These are phyloP conservation scores for Calonectria henricotiae DNA, from an alignment of 2,329 filamentous ascomycete genomes.

Conservation along the genomic window DNA sequence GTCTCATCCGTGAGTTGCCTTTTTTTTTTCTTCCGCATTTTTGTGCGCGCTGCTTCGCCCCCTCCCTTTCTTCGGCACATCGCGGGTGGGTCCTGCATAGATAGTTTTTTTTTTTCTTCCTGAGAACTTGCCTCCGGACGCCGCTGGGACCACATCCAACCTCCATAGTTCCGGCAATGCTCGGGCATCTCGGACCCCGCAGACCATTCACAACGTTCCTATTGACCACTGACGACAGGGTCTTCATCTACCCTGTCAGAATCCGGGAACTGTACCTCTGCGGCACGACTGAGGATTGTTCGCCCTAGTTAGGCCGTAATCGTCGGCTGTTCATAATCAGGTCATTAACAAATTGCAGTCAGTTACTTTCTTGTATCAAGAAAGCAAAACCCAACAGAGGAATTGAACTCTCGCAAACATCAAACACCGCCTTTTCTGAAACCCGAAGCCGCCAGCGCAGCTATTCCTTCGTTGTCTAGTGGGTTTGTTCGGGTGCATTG, in stretches of 20 bases:
- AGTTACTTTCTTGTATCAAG: constrained; percentile 23
- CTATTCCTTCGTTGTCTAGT: constrained; percentile 29
- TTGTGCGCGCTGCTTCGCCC: constrained; percentile 11
- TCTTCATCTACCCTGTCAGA: constrained; percentile 22
- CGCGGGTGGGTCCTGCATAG: constrained; percentile 28
- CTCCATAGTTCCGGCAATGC: constrained; percentile 17
- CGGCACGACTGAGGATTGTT: constrained; percentile 8
- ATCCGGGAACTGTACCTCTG: constrained; percentile 13
- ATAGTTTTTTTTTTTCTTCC: constrained; percentile 1
- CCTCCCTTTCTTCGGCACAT: constrained; percentile 9
- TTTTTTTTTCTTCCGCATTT: constrained; percentile 3
- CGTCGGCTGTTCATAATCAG: constrained; percentile 11
- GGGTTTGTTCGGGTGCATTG: constrained; percentile 32
- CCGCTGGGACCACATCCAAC: constrained; percentile 18
- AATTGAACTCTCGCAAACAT: constrained; percentile 26
- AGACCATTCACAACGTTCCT: constrained; percentile 30
- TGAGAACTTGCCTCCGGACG: constrained; percentile 7
- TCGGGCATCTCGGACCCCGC: constrained; percentile 5
- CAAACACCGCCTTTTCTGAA: constrained; percentile 34
- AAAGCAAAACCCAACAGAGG: constrained; percentile 7
- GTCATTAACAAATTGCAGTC: constrained; percentile 19
- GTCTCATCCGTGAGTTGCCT: constrained; percentile 1
- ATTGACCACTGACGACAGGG: constrained; percentile 20
- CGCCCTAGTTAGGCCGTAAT: constrained; percentile 10
- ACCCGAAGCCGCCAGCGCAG: constrained; percentile 21